Evolutionary conservation across 345 rosid species (phyloP).

Genomic region (Acer negundo): DNA sequence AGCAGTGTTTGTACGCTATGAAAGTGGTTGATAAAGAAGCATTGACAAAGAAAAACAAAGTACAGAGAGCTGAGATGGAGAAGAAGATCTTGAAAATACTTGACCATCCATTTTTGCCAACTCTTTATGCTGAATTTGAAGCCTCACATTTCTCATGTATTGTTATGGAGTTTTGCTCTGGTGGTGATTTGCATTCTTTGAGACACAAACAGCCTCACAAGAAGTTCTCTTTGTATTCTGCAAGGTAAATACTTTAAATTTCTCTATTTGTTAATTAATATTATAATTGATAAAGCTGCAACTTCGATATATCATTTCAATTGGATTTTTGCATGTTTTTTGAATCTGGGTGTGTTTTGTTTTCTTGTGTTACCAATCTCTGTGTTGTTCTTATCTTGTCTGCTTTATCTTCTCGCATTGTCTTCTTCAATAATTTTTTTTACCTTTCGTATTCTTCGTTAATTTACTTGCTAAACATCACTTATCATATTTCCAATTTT

Average conservation of each 20-base stretch:
- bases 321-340: constrained; percentile 34
- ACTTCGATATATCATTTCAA: not conserved
- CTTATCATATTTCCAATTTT: constrained; percentile 17
- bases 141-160: constrained; percentile 85
- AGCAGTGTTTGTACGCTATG: constrained; percentile 66
- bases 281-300: constrained; percentile 22
- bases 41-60: constrained; percentile 68
- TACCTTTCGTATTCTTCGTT: not conserved
- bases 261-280: not conserved
- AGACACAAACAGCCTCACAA: constrained; percentile 63
- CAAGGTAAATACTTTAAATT: constrained; percentile 46
- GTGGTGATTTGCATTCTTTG: constrained; percentile 87
- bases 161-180: constrained; percentile 95
- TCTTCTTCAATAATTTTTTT: constrained; percentile 19
- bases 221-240: constrained; percentile 69
- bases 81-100: constrained; percentile 76
- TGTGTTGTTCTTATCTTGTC: constrained; percentile 51
- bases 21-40: constrained; percentile 88
- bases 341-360: constrained; percentile 41
- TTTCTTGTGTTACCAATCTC: constrained; percentile 33
- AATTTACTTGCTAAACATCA: too few relatives aligned
- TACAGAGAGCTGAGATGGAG: constrained; percentile 84
- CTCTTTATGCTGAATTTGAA: constrained; percentile 84
- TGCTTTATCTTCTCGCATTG: constrained; percentile 20
- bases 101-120: constrained; percentile 93